These are phyloP conservation scores for Zymoseptoria crescenta DNA, from an alignment of 2,329 filamentous ascomycete species.

Conservation along the genomic window DNA sequence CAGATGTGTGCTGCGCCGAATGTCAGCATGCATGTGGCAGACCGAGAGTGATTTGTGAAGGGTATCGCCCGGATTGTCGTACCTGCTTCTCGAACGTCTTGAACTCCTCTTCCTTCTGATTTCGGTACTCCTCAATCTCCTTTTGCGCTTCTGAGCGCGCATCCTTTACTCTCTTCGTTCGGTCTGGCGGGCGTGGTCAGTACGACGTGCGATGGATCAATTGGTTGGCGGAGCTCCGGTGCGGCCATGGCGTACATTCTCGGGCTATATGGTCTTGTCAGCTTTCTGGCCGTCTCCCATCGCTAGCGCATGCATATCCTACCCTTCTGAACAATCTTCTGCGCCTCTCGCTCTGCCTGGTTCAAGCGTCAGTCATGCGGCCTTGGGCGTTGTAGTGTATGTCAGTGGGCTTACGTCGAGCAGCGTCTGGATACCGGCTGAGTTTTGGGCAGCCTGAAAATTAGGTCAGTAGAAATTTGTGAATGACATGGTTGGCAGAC, in stretches of 20 bases:
- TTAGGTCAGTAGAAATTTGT: not conserved
- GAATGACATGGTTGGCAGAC: not conserved
- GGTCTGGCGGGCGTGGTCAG: slow-evolving; percentile 48
- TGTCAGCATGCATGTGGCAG: slow-evolving; percentile 1
- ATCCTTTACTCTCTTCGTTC: slow-evolving; percentile 95
- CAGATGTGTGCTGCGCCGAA: slow-evolving; percentile 68
- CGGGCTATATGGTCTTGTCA: slow-evolving; percentile 60
- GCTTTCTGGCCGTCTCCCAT: not conserved
- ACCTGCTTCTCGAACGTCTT: slow-evolving; percentile 85
- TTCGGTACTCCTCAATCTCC: slow-evolving; percentile 89
- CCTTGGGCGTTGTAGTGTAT: slow-evolving; percentile 5
- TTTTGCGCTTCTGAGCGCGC: slow-evolving; percentile 94
- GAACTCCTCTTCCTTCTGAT: slow-evolving; percentile 86
- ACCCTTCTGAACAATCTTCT: slow-evolving; percentile 99
- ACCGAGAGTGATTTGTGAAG: not conserved
- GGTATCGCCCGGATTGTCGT: slow-evolving; percentile 3
- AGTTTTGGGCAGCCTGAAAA: slow-evolving; percentile 89
- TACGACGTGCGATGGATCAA: slow-evolving; percentile 8
- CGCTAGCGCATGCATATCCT: slow-evolving; percentile 21
- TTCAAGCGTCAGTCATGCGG: slow-evolving; percentile 30
- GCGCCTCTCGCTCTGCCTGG: slow-evolving; percentile 93
- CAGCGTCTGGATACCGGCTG: slow-evolving; percentile 93
- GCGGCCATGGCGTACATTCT: slow-evolving; percentile 59
- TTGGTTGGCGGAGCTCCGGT: not conserved
- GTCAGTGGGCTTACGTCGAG: slow-evolving; percentile 68